Conservation (phyloP, 768 basidiomycete genomes). For the Calocybe gangraenosa region DNA sequence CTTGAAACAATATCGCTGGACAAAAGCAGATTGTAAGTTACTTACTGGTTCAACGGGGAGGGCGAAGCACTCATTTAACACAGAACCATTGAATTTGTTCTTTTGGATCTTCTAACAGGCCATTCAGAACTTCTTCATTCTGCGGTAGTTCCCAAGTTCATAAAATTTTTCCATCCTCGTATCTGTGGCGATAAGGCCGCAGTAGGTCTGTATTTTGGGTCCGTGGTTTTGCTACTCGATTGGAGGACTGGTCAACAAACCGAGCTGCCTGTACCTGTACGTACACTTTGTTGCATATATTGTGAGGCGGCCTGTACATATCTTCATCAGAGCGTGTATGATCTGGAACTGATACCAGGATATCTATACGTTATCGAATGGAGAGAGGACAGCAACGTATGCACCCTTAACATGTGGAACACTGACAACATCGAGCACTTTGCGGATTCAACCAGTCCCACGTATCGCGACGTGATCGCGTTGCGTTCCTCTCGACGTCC, state of each 20-base stretch:
- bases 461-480: neutral
- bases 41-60: too few species aligned
- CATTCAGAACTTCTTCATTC: too few species aligned
- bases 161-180: too few species aligned
- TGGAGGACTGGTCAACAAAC: constrained; percentile 5
- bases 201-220: constrained; percentile 1
- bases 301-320: neutral
- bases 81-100: too few species aligned
- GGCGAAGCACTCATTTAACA: too few species aligned
- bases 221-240: neutral
- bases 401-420: neutral
- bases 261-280: neutral
- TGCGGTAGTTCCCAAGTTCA: too few species aligned
- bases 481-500: neutral
- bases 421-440: neutral
- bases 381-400: neutral
- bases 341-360: neutral
- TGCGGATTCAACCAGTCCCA: neutral
- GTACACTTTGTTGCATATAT: neutral
- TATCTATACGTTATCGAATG: constrained; percentile 2
- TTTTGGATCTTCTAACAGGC: too few species aligned
- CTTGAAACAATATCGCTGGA: neutral
- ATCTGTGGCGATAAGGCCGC: too few species aligned
- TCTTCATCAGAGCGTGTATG: neutral
- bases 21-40: too few species aligned